Conservation (phyloP, 352 stramenopile species). For the Detonula confervacea region DNA sequence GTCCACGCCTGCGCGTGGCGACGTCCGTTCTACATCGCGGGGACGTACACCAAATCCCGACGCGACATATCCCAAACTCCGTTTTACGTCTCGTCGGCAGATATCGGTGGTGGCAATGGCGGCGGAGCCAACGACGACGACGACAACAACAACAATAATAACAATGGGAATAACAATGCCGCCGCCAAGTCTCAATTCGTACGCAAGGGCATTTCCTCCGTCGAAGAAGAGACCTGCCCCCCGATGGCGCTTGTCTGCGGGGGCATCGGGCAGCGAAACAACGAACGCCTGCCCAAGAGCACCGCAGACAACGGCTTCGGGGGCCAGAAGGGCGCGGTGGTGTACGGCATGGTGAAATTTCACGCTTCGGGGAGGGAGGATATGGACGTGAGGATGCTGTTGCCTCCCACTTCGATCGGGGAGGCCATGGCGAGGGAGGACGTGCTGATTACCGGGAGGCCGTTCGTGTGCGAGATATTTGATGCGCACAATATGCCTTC, state of each 20-base stretch:
- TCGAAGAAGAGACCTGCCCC: constrained; percentile 78
- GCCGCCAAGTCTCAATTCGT: too few relatives aligned
- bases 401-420: constrained; percentile 81
- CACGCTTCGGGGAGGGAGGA: constrained; percentile 96
- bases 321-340: constrained; percentile 28
- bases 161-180: background rate
- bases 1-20: constrained; percentile 61
- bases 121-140: background rate
- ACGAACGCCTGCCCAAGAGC: constrained; percentile 20
- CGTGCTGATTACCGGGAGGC: constrained; percentile 59
- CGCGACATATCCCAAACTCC: constrained; percentile 78
- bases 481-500: constrained; percentile 63
- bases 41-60: constrained; percentile 74
- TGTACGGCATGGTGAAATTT: constrained; percentile 90
- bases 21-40: constrained; percentile 67
- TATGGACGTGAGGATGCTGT: constrained; percentile 97
- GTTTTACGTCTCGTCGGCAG: constrained; percentile 65
- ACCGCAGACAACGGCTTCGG: background rate
- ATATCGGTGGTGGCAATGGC: too few relatives aligned
- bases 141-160: constrained; percentile 7
- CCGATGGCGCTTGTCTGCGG: constrained; percentile 53
- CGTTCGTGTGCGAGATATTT: constrained; percentile 78
- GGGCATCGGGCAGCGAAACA: constrained; percentile 70
- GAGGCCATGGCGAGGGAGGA: constrained; percentile 61
- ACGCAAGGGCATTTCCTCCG: constrained; percentile 64